Conservation (phyloP, 768 basidiomycete genomes). For the Phanerochaete carnosa region DNA sequence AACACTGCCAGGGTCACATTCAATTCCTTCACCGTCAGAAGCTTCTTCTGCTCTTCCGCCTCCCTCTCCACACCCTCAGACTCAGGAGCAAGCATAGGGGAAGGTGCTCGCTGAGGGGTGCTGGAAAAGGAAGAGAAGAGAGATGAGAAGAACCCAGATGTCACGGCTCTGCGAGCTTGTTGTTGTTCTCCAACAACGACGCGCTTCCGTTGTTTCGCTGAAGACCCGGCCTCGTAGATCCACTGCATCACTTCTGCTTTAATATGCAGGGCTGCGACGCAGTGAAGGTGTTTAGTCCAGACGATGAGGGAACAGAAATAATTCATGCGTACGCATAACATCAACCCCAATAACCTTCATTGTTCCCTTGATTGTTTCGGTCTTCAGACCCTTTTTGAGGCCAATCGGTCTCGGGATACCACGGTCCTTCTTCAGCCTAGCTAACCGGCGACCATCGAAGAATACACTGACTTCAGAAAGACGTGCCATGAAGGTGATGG, state of each 20-base stretch:
- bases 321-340: slow-evolving; percentile 54
- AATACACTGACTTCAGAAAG: slow-evolving; percentile 76
- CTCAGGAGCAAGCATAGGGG: slow-evolving; percentile 31
- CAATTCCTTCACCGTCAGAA: slow-evolving; percentile 40
- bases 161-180: slow-evolving; percentile 21
- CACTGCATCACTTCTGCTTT: slow-evolving; percentile 78
- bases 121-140: slow-evolving; percentile 35
- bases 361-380: slow-evolving; percentile 50
- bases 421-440: slow-evolving; percentile 59
- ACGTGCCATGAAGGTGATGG: slow-evolving; percentile 88
- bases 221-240: slow-evolving; percentile 63
- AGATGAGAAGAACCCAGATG: slow-evolving; percentile 36
- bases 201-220: slow-evolving; percentile 31
- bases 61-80: slow-evolving; percentile 12
- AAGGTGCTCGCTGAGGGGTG: slow-evolving; percentile 28
- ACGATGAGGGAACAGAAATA: background rate
- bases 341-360: slow-evolving; percentile 72
- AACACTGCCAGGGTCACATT: slow-evolving; percentile 63
- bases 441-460: slow-evolving; percentile 75
- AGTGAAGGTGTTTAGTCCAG: background rate
- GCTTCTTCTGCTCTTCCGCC: slow-evolving; percentile 20
- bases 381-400: slow-evolving; percentile 55
- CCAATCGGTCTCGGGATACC: slow-evolving; percentile 48
- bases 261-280: slow-evolving; percentile 61
- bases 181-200: slow-evolving; percentile 5